Conservation (phyloP, 768 basidiomycete genomes). For the Mycena kentingensis region DNA sequence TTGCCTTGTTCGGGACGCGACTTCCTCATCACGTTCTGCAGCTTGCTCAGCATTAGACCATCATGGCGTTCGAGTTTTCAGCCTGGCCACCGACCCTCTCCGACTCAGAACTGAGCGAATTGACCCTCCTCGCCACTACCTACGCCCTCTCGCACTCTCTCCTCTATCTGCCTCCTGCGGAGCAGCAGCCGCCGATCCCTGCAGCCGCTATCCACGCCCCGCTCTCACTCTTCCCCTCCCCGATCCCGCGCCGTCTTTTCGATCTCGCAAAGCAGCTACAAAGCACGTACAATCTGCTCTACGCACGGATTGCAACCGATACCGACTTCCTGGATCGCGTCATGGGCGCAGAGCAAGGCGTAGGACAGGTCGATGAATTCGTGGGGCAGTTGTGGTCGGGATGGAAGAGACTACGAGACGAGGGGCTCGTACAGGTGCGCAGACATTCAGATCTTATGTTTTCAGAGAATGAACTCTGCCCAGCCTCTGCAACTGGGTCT, state of each 20-base stretch:
- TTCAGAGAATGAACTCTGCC: not conserved
- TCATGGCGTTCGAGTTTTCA: conserved; percentile 44
- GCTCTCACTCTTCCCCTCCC: conserved; percentile 83
- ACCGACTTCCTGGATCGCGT: conserved; percentile 77
- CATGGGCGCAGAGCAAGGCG: conserved; percentile 78
- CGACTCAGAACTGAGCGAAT: conserved; percentile 54
- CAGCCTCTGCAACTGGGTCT: conserved; percentile 86
- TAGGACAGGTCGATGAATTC: conserved; percentile 84
- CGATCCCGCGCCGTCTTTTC: conserved; percentile 77
- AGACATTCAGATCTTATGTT: not conserved
- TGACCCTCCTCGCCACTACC: conserved; percentile 70
- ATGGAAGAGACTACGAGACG: conserved; percentile 76
- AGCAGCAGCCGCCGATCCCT: conserved; percentile 51
- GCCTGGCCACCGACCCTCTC: conserved; percentile 78
- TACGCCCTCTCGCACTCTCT: conserved; percentile 86
- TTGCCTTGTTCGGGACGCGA: too few relatives aligned
- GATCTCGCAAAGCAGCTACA: conserved; percentile 67
- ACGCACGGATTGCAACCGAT: conserved; percentile 81
- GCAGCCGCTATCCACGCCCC: conserved; percentile 90
- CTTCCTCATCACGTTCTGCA: too few relatives aligned
- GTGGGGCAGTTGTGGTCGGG: conserved; percentile 84
- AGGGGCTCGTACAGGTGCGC: conserved; percentile 51
- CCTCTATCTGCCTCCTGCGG: conserved; percentile 68
- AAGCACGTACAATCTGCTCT: conserved; percentile 78
- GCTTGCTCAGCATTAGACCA: conserved; percentile 1